Conservation (phyloP, 106 monocot genomes). For the Apostasia ramifera region DNA sequence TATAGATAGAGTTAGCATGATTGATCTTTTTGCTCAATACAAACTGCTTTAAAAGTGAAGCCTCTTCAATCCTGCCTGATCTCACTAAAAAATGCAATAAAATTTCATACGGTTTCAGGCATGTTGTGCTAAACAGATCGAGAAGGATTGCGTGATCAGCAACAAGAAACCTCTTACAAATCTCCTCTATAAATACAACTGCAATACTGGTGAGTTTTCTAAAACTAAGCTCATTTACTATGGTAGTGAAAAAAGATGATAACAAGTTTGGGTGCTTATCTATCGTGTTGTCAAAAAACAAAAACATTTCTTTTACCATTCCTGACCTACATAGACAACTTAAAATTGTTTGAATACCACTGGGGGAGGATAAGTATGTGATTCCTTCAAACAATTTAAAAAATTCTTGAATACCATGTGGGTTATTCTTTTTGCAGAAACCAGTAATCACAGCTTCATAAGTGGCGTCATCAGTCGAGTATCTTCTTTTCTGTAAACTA, state of each 20-base stretch:
- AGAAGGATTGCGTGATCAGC: constrained; percentile 23
- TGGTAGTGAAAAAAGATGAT: constrained; percentile 13
- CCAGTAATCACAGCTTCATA: constrained; percentile 33
- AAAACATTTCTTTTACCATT: constrained; percentile 42
- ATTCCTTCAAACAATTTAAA: constrained; percentile 28
- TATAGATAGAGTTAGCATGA: constrained; percentile 14
- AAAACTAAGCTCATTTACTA: constrained; percentile 43
- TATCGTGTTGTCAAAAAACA: constrained; percentile 30
- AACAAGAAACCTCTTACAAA: constrained; percentile 15
- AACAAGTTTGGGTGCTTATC: constrained; percentile 15
- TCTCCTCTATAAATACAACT: constrained; percentile 40
- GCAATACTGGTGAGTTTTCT: constrained; percentile 30
- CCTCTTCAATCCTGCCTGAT: constrained; percentile 24
- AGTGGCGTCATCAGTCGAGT: constrained; percentile 29
- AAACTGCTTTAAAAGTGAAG: constrained; percentile 32
- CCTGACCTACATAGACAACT: constrained; percentile 39
- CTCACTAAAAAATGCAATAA: constrained; percentile 30
- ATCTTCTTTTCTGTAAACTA: constrained; percentile 19
- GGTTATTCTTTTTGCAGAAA: constrained; percentile 30
- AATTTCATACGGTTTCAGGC: constrained; percentile 17
- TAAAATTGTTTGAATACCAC: constrained; percentile 22
- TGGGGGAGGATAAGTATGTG: constrained; percentile 18
- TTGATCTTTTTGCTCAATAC: constrained; percentile 12
- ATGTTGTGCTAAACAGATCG: constrained; percentile 25
- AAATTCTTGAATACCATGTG: constrained; percentile 25